Conservation (phyloP, 1,284 basidiomycete genomes). For the Mixia osmundae region DNA sequence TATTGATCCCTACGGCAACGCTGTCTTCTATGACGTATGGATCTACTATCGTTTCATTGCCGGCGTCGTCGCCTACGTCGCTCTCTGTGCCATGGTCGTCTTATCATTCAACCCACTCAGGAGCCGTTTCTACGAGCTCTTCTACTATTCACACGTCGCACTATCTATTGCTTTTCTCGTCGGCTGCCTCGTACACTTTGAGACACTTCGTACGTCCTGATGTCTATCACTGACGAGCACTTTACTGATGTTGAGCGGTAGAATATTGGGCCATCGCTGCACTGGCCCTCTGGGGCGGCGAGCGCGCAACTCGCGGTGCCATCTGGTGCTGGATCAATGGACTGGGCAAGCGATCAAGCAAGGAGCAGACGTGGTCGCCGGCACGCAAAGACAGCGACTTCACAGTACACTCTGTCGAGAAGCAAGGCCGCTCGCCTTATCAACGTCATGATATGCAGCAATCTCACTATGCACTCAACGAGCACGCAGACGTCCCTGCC, state of each 20-base stretch:
- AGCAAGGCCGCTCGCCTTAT: not conserved
- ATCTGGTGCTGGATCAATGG: slow-evolving; percentile 41
- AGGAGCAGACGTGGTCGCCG: slow-evolving; percentile 1
- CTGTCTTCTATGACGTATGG: slow-evolving; percentile 40
- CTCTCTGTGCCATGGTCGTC: slow-evolving; percentile 41
- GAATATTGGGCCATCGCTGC: slow-evolving; percentile 31
- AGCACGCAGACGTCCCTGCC: no score
- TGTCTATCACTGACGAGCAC: slow-evolving; percentile 15
- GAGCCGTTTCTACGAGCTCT: slow-evolving; percentile 44
- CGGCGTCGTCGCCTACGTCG: slow-evolving; percentile 45
- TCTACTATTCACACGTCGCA: slow-evolving; percentile 46
- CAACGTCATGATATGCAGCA: no score
- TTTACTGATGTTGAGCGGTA: no score
- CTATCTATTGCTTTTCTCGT: slow-evolving; percentile 39
- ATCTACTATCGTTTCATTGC: slow-evolving; percentile 45
- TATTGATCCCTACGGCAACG: slow-evolving; percentile 29
- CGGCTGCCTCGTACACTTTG: slow-evolving; percentile 42
- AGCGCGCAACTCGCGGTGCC: slow-evolving; percentile 36
- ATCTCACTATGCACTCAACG: no score
- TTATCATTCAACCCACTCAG: slow-evolving; percentile 41
- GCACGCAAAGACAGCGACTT: slow-evolving; percentile 2
- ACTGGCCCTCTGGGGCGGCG: slow-evolving; percentile 39
- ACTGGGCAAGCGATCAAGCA: slow-evolving; percentile 21
- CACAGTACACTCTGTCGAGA: slow-evolving; percentile 7
- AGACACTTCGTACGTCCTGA: slow-evolving; percentile 20